Evolutionary conservation across 2,329 filamentous ascomycete genomes (phyloP), one percentile per base, ranked within the genome.

Genomic region (Coniochaeta ligniaria): DNA sequence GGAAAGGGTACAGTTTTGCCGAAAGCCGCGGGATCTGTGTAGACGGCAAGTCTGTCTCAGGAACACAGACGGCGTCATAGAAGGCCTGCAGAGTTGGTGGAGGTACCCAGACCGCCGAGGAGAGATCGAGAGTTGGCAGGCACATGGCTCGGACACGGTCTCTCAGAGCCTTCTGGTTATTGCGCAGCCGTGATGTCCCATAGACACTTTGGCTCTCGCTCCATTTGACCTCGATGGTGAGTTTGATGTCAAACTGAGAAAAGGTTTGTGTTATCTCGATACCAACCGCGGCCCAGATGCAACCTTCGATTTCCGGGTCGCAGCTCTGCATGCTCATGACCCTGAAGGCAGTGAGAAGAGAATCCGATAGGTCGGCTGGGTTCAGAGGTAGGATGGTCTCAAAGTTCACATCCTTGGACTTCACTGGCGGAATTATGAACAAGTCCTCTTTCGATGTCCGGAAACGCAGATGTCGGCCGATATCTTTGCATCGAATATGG

Each of bases 1-100:
- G 90, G 62, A 92, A 93, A 0, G 88, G 89, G 68, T 86, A 92
- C 0, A 92, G 73, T 0, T 73, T 75, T 1, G 84, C 79, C 52
- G 74, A 74, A 58, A 81, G 75, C 28, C 72, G 73, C 0, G 77
- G 73, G 6, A 84, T 70, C 2, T 73, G 41, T 38, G 84, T 74
- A 0, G 73, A 70, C 1, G 70, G 66, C 0, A 78, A 61, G 3
- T 70, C 67, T n/a, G 75, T 75, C 12, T 75, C 64, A 1, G 90
- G 86, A 1, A 87, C 80, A 67, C 86, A 82, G 1, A 89, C 86
- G 17, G 84, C 84, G 59, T 89, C 81, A 67, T 92, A 93, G 69
- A 93, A 93, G 61, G 78, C 77, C 66, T 81, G 78, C 0, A 82
- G 79, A 2, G 78, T 79, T 71, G 72, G 76, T 26, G 62, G 67